A percentile compares a stretch with the other conserved stretches of the same genome.
phyloP scores from a whole-genome alignment of 2,329 filamentous ascomycete genomes.

The Diaporthe vexans region DNA sequence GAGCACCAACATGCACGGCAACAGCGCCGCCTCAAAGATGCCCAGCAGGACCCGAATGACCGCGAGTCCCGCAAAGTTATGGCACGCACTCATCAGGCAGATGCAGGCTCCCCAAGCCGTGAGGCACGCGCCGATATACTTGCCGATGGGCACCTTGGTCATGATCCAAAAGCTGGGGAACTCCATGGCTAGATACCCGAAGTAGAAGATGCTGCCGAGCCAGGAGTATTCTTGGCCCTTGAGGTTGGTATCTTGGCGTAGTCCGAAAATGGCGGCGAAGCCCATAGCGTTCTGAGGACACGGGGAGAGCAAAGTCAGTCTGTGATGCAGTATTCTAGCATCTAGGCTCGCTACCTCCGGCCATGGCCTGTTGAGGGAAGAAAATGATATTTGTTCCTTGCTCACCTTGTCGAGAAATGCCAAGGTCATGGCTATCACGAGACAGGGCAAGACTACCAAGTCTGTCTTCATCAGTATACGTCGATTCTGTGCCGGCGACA shows the following conservation, averaged over 20 bases:
- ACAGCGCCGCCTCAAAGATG: neutral
- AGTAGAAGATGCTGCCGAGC: slow-evolving; percentile 3
- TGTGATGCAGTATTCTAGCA: neutral
- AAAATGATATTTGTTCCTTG: neutral
- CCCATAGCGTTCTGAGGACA: neutral
- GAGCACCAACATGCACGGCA: slow-evolving; percentile 5
- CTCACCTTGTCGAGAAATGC: slow-evolving; percentile 3
- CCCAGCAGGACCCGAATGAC: neutral
- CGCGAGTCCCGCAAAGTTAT: neutral
- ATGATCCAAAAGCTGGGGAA: slow-evolving; percentile 1
- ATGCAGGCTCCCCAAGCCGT: neutral
- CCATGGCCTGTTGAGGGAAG: neutral
- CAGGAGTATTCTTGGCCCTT: neutral
- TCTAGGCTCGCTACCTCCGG: neutral
- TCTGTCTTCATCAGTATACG: slow-evolving; percentile 4
- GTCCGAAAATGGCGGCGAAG: neutral
- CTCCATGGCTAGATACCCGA: neutral
- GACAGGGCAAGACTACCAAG: neutral
- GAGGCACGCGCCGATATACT: neutral
- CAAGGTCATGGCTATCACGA: neutral
- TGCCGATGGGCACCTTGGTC: slow-evolving; percentile 4
- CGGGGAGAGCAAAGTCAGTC: neutral
- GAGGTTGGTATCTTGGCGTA: slow-evolving; percentile 1
- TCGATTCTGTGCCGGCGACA: neutral
- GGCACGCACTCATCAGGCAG: neutral